A percentile compares a stretch with the other conserved stretches of the same genome.
Conservation (phyloP, 768 basidiomycete species). For the Pleurotus sapidus region DNA sequence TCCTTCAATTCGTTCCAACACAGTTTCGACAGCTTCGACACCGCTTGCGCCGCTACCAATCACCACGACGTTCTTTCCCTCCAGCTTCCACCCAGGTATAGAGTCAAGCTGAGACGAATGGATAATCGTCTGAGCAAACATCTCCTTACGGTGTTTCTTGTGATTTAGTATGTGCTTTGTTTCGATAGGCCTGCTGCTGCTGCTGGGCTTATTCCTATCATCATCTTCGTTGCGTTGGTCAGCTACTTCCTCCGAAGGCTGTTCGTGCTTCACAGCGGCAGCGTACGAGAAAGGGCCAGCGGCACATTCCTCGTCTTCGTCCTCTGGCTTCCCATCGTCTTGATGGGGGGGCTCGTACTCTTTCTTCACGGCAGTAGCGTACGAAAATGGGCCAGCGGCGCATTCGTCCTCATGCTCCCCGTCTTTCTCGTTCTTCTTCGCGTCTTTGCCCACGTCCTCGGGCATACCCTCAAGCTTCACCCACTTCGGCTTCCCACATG, state of each 20-base stretch:
- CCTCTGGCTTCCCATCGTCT: not conserved
- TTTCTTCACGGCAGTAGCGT: not conserved
- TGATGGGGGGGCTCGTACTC: not conserved
- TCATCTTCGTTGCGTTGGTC: not conserved
- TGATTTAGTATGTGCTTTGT: not conserved
- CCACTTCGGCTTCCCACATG: conserved; percentile 46
- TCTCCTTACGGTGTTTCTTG: conserved; percentile 17
- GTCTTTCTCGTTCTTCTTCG: not conserved
- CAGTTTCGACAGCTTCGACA: conserved; percentile 30
- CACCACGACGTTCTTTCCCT: conserved; percentile 40
- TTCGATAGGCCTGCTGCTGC: not conserved
- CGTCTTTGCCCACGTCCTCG: conserved; percentile 15
- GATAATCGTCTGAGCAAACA: conserved; percentile 33
- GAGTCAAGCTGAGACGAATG: conserved; percentile 50
- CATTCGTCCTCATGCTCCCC: not conserved
- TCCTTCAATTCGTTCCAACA: conserved; percentile 16
- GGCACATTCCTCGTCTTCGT: not conserved
- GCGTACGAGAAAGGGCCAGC: not conserved
- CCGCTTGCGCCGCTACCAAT: conserved; percentile 51
- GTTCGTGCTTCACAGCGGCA: no score
- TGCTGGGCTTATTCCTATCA: not conserved
- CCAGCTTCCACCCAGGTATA: conserved; percentile 19
- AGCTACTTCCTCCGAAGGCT: no score
- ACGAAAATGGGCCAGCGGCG: not conserved
- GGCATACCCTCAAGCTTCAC: conserved; percentile 43